Evolutionary conservation across 1,284 basidiomycete species (phyloP), one percentile per base, ranked within the genome.

Genomic region (Crucibulum parvulum): DNA sequence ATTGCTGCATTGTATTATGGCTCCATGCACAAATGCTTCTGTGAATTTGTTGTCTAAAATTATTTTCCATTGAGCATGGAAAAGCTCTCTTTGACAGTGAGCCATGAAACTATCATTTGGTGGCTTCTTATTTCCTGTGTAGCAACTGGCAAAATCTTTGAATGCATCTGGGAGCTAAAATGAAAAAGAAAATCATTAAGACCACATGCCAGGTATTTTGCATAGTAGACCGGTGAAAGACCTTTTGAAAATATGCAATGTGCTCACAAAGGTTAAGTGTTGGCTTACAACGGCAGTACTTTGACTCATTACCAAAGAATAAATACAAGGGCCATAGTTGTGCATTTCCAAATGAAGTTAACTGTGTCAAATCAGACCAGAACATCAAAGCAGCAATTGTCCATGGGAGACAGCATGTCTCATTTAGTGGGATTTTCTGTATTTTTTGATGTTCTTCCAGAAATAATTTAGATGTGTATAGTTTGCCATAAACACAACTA

Each of bases 21-120:
- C 64, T n/a, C 73, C 72, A 59, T 75, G 64, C 24, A 51, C 24
- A 59, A 70, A 74, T 18, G 70, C 70, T 5, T 68, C n/a, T 6
- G 70, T 15, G 48, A 69, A 65, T n/a, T 68, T 62, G 48, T 68
- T 54, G 47, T 69, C 63, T 5, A 68, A 60, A 6, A 68, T 37
- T 10, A 64, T 18, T 24, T 51, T 53, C 68, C 68, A 70, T 34
- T 50, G 34, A 7, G 52, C 65, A 60, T 69, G 68, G 15, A 65
- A 53, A 1, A 68, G 34, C 53, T 69, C 66, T 7, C 61, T 53
- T 16, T 56, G 55, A 36, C 61, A 57, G 52, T 62, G 57, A 7
- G 60, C 45, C 11, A 59, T 10, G n/a, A 56, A 45, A 15, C 38
- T 35, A n/a, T 24, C 15, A 50, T 31, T 38, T 8, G 37, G 59